Evolutionary conservation across 306 rosid species (phyloP), one percentile per base, ranked within the genome.

Genomic region (Vicia sativa): DNA sequence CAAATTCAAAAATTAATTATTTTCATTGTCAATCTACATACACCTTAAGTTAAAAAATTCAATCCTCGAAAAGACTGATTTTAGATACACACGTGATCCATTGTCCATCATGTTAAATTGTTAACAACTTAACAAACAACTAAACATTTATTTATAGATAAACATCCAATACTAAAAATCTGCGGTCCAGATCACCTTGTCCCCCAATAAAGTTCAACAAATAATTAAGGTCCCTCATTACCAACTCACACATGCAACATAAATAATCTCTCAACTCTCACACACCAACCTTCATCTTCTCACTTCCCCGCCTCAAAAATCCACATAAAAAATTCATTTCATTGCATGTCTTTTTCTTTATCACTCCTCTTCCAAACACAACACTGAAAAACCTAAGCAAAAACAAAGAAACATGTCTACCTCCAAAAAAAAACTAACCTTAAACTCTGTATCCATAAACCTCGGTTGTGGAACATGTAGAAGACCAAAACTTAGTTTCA

Each of bases 391-490:
- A 79, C 53, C 79, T 3, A 15, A 69, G 61, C 74, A 77, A 86
- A 18, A 21, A 37, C 31, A 54, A 12, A 54, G 12, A 26, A 45
- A 14, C 1, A 62, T 93, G 98, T 76, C 89, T 18, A 75, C 31
- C 15, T 46, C 77, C 41, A 84, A 79, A 58, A 85, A 53, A 71
- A 93, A 83, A 55, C 78, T 85, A 18, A 46, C 35, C 48, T 21
- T 85, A 4, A 90, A 74, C 84, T 72, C 76, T 7, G 81, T 80
- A 0, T 70, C 96, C 23, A 85, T 90, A 35, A 77, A 77, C 74
- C 70, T 93, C 1, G 87, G 88, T 42, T 91, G 97, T 57, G 66
- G 83, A 77, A 82, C 86, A 76, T 93, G 97, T 85, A 77, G 75
- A 58, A 77, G 66, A 43, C 86, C 90, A 11, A 93, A 74, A 39